Evolutionary conservation across 192 early-diverging fungal species (phyloP), one percentile per base, ranked within the genome.

Genomic region (Gamsiella multidivaricata): DNA sequence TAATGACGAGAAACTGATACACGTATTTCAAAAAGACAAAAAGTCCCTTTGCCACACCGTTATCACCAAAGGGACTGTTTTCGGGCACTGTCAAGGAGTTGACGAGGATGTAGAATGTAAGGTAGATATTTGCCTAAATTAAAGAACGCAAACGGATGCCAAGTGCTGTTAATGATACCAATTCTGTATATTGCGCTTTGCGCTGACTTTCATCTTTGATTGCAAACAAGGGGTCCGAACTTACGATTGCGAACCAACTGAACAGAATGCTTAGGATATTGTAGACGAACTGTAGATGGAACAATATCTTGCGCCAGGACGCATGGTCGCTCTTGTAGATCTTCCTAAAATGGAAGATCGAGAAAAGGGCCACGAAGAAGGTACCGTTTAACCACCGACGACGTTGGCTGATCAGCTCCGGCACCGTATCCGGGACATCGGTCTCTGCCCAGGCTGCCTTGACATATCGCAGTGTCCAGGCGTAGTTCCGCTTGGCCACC

Each of bases 311-410:
- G 15, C 89, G 45, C 73, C 73, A 76, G 11, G 37, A n/a, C n/a
- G 73, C 73, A 50, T 86, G 82, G 6, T 67, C 81, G 12, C 88
- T 89, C 33, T 61, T 28, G 56, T 81, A 92, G 32, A 93, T 89
- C 36, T 85, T 72, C 39, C 56, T 32, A 61, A 81, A 91, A 69
- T 94, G 81, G 12, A 70, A 65, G 18, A 89, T 45, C 18, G 91
- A 86, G 81, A 93, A 88, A 18, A 94, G 50, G n/a, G 83, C 81
- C 17, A 92, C 93, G 72, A 94, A 94, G 66, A 91, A 92, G 15
- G 88, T 89, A 32, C 93, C 93, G 79, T 94, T 94, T 22, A 94
- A 67, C 91, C 92, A 94, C 17, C 93, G 83, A 57, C 93, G 85
- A 49, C 93, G 87, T 73, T 94, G 93, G 59, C 91, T 91, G 59